A percentile compares a stretch with the other conserved stretches of the same genome.
phyloP scores from a whole-genome alignment of 2,329 filamentous ascomycete species.

The Colletotrichum theobromicola region DNA sequence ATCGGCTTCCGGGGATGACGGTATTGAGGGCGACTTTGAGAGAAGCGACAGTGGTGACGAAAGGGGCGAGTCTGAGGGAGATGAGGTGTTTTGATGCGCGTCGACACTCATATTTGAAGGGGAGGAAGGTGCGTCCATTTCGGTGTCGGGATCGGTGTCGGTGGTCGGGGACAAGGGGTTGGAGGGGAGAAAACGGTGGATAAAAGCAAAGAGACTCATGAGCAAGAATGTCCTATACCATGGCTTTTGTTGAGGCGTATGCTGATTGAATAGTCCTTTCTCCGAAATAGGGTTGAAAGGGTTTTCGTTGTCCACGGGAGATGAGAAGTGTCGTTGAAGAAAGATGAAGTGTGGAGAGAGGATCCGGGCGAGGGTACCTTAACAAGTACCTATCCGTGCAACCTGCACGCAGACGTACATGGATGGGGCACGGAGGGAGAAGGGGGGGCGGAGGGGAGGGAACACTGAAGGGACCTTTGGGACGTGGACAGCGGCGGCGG shows the following conservation, averaged over 20 bases:
- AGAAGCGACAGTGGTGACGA: conserved; percentile 62
- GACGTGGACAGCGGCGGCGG: not conserved
- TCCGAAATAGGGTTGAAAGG: conserved; percentile 6
- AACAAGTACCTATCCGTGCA: conserved; percentile 14
- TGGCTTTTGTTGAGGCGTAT: conserved; percentile 9
- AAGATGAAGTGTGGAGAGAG: conserved; percentile 22
- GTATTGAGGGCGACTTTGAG: conserved; percentile 57
- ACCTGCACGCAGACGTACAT: conserved; percentile 16
- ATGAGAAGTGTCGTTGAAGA: conserved; percentile 23
- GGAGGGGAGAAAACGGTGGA: not conserved
- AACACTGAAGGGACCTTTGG: not conserved
- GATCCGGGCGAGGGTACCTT: conserved; percentile 20
- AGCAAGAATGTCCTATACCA: conserved; percentile 14
- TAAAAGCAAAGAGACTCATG: conserved; percentile 9
- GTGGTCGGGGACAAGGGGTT: not conserved
- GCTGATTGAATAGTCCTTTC: conserved; percentile 1
- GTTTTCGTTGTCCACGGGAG: conserved; percentile 17
- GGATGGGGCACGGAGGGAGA: conserved; percentile 6
- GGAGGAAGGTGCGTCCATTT: conserved; percentile 11
- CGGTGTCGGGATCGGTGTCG: not conserved
- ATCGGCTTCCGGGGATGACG: conserved; percentile 44
- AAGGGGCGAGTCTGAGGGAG: conserved; percentile 41
- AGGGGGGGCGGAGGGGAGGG: not conserved
- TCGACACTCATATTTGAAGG: conserved; percentile 18
- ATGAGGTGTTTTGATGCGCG: conserved; percentile 3